Base-by-base conservation (phyloP, 352 stramenopile genomes). In the Pythium grandisporangium region DNA sequence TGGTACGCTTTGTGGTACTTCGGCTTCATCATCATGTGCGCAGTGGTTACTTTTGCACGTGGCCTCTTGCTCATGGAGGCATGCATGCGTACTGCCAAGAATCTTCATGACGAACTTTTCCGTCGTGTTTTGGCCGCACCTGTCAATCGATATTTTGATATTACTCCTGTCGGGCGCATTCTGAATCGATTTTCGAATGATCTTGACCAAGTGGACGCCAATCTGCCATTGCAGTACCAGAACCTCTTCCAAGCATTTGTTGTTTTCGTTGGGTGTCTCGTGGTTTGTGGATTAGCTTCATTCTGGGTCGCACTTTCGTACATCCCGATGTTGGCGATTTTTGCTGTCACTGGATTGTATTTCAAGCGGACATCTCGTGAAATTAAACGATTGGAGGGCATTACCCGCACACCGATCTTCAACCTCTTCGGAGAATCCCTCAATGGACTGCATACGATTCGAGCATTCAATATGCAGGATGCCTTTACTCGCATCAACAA, bases 351-450 rank as follows among this genome's bases (percentile, higher is more conserved):
- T 20, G 52, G 70, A 12, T 77, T 88, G 20, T 96, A 96, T 45
- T 96, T 93, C 55, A 67, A 95, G 45, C 51, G 63, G 40, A 75
- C 66, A 17, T 59, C 78, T 39, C 57, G 70, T 3, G 93, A 98
- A 50, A 51, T 98, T 13, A 96, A 98, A 67, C 78, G 95, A 5
- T 70, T 98, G 13, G 95, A 99, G 49, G 83, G 81, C 11, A 62
- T 97, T 40, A 74, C 63, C 3, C 59, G 61, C 10, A 73, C 83
- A 12, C 95, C 95, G 2, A 81, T 99, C 29, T 98, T 96, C 63
- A 77, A 79, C 6, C 61, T 97, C 26, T 70, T 98, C 23, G 73
- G 70, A 5, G 93, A 98, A 62, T 96, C 75, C 4, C 59, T 99
- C 5, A 78, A 77, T 30, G 96, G 95, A 5, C 70, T 98, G 11